Percentiles rank a stretch among this genome's conserved stretches.
These are phyloP conservation scores for Pelargonium nanum DNA, from an alignment of 345 rosid genomes.

Conservation along the genomic window DNA sequence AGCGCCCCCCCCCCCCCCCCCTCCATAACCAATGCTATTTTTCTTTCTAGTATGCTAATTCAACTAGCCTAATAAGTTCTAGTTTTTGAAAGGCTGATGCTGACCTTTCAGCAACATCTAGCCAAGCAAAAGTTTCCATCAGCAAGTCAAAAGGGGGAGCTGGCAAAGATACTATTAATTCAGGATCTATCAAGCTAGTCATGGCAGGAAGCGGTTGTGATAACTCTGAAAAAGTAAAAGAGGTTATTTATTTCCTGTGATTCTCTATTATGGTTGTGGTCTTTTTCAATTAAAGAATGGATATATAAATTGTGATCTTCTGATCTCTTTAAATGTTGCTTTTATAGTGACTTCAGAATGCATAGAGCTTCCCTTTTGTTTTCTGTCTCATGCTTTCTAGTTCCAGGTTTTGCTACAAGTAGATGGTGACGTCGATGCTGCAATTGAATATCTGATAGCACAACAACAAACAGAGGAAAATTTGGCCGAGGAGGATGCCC, in stretches of 20 bases:
- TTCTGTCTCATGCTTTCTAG: slow-evolving; percentile 7
- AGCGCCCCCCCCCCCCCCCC: too few relatives aligned
- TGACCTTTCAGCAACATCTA: slow-evolving; percentile 62
- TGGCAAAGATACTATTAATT: slow-evolving; percentile 22
- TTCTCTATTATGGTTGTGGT: background rate
- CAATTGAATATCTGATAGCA: slow-evolving; percentile 69
- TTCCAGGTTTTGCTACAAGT: slow-evolving; percentile 63
- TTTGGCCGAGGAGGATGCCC: slow-evolving; percentile 21
- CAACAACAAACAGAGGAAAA: slow-evolving; percentile 39
- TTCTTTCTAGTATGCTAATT: slow-evolving; percentile 6
- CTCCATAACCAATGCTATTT: slow-evolving; percentile 1
- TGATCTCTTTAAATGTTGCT: background rate
- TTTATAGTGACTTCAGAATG: background rate
- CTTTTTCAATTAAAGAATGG: background rate
- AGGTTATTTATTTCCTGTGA: slow-evolving; percentile 25
- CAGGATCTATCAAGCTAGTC: slow-evolving; percentile 55
- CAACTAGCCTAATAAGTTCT: slow-evolving; percentile 33
- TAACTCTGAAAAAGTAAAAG: slow-evolving; percentile 51
- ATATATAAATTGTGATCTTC: background rate
- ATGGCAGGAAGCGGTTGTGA: slow-evolving; percentile 76
- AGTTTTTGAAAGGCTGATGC: slow-evolving; percentile 79
- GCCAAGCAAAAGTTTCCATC: slow-evolving; percentile 45
- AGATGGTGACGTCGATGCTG: slow-evolving; percentile 72
- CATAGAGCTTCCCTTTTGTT: background rate
- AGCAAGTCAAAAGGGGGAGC: slow-evolving; percentile 35